These are phyloP conservation scores for Diddensiella transvaalensis DNA, from an alignment of 805 yeast genomes.

Conservation along the genomic window DNA sequence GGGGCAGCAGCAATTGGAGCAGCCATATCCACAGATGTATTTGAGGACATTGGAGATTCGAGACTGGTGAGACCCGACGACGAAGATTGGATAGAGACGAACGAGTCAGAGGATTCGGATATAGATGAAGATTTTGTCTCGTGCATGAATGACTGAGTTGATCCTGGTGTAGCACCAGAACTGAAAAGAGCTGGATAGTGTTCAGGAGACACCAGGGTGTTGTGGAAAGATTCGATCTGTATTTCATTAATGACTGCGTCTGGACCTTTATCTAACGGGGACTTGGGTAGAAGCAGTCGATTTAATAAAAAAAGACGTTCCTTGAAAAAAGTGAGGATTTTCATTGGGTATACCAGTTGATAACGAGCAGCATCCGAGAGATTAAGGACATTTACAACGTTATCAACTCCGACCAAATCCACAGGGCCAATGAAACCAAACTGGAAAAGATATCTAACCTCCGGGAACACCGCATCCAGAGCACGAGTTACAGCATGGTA, in stretches of 20 bases:
- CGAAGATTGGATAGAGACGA: neutral
- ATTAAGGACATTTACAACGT: conserved; percentile 4
- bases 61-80: neutral
- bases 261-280: conserved; percentile 12
- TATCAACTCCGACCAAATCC: conserved; percentile 30
- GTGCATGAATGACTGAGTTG: neutral
- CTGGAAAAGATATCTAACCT: conserved; percentile 35
- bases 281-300: conserved; percentile 15
- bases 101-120: neutral
- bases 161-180: neutral
- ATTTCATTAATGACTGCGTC: conserved; percentile 26
- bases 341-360: conserved; percentile 29
- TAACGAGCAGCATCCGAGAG: neutral
- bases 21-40: neutral
- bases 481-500: conserved; percentile 35
- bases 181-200: conserved; percentile 15
- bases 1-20: neutral
- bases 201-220: conserved; percentile 15
- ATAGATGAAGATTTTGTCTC: neutral
- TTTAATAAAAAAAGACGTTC: conserved; percentile 23
- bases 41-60: conserved; percentile 2
- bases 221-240: conserved; percentile 30
- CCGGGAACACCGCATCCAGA: conserved; percentile 37
- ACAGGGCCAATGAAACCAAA: conserved; percentile 37
- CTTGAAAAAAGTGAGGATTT: conserved; percentile 32